These are phyloP conservation scores for Pyrus hybrid DNA, from an alignment of 331 rosid species.

Conservation along the genomic window DNA sequence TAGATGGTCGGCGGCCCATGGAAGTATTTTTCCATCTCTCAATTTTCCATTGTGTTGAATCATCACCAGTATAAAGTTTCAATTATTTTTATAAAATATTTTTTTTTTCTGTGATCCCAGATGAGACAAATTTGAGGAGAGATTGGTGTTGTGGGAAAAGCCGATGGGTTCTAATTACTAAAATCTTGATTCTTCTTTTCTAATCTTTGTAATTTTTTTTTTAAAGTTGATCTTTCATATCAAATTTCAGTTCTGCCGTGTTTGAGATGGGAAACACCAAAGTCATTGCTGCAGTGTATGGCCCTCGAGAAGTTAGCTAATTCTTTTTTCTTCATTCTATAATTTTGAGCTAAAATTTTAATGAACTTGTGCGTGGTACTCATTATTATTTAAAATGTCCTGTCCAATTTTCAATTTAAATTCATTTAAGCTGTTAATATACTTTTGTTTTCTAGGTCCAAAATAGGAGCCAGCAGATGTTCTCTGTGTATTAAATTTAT, in stretches of 20 bases:
- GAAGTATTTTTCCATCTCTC: constrained; percentile 32
- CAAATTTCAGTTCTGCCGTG: constrained; percentile 49
- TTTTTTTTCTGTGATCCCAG: constrained; percentile 15
- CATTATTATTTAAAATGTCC: neutral
- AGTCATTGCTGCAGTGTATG: constrained; percentile 84
- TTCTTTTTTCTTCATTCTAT: neutral
- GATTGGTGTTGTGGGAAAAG: constrained; percentile 75
- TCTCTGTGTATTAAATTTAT: neutral
- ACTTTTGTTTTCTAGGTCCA: constrained; percentile 42
- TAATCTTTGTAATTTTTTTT: neutral
- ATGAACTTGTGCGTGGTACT: neutral
- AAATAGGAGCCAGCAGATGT: constrained; percentile 61
- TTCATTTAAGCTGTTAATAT: neutral
- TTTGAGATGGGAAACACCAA: constrained; percentile 91
- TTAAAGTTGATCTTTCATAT: neutral
- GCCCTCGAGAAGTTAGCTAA: constrained; percentile 69
- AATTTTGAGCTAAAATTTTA: neutral
- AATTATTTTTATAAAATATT: neutral
- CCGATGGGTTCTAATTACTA: constrained; percentile 54
- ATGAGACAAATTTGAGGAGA: constrained; percentile 90
- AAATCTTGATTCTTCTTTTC: neutral
- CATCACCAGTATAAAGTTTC: neutral
- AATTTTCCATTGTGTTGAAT: neutral
- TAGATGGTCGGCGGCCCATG: constrained; percentile 85
- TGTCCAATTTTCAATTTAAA: neutral